phyloP scores from a whole-genome alignment of 2,329 filamentous ascomycete species.

The Fusarium coicis region DNA sequence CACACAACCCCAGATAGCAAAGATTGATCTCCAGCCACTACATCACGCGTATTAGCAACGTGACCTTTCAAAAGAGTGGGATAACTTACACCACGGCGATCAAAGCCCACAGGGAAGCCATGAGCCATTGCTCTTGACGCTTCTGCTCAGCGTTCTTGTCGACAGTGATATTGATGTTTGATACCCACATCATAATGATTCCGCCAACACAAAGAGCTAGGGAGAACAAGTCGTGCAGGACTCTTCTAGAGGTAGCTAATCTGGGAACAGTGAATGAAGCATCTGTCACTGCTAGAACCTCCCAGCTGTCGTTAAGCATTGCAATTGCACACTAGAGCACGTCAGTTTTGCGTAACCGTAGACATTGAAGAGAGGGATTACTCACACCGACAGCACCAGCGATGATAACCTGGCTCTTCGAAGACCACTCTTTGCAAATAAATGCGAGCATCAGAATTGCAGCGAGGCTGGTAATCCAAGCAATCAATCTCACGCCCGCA shows the following conservation, averaged over 20 bases:
- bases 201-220: constrained; percentile 50
- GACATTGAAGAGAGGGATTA: neutral
- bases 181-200: constrained; percentile 49
- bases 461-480: constrained; percentile 48
- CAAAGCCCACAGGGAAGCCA: constrained; percentile 38
- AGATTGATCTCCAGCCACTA: constrained; percentile 45
- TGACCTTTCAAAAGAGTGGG: neutral
- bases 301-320: constrained; percentile 53
- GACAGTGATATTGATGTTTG: constrained; percentile 39
- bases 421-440: constrained; percentile 47
- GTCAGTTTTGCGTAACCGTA: constrained; percentile 10
- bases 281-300: constrained; percentile 47
- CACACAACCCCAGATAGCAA: constrained; percentile 45
- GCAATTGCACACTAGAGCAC: constrained; percentile 44
- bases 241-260: constrained; percentile 43
- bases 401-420: constrained; percentile 43
- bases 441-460: constrained; percentile 48
- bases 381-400: constrained; percentile 49
- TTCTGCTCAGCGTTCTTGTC: constrained; percentile 12
- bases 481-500: constrained; percentile 43
- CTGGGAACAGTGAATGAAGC: constrained; percentile 41
- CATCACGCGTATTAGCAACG: neutral
- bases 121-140: constrained; percentile 33
- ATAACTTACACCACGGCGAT: constrained; percentile 43
- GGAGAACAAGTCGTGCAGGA: constrained; percentile 49